phyloP scores from a whole-genome alignment of 306 rosid genomes.

The Biancaea sappan region DNA sequence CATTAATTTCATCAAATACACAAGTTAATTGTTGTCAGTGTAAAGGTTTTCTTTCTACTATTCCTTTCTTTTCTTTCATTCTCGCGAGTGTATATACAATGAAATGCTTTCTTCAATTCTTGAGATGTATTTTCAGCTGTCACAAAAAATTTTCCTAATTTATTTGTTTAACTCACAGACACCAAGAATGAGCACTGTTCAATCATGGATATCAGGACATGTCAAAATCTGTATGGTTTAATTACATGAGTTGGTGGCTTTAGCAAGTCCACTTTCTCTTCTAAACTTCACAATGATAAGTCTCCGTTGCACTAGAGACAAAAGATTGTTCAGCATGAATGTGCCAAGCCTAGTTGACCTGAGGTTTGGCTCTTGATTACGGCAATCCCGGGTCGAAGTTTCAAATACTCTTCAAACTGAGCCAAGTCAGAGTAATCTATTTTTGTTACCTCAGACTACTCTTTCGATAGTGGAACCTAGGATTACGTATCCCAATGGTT shows the following conservation, averaged over 20 bases:
- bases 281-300: not conserved
- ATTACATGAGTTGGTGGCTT: not conserved
- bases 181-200: too few relatives aligned
- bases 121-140: not conserved
- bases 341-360: slow-evolving; percentile 24
- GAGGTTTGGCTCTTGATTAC: slow-evolving; percentile 11
- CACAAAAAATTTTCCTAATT: not conserved
- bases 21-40: slow-evolving; percentile 4
- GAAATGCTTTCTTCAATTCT: slow-evolving; percentile 26
- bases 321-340: slow-evolving; percentile 4
- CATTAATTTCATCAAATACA: slow-evolving; percentile 50
- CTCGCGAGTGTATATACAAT: slow-evolving; percentile 52
- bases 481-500: not conserved
- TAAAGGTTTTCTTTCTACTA: slow-evolving; percentile 25
- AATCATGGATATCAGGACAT: not conserved
- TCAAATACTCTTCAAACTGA: slow-evolving; percentile 18
- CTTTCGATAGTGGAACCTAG: slow-evolving; percentile 3
- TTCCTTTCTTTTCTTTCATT: slow-evolving; percentile 33
- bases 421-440: slow-evolving; percentile 11
- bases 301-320: slow-evolving; percentile 14
- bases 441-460: slow-evolving; percentile 6
- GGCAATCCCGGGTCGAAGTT: not conserved
- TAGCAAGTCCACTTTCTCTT: not conserved
- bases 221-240: not conserved
- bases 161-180: not conserved